Base-by-base conservation (phyloP, 768 basidiomycete species). In the Boletus vinaceobasis region DNA sequence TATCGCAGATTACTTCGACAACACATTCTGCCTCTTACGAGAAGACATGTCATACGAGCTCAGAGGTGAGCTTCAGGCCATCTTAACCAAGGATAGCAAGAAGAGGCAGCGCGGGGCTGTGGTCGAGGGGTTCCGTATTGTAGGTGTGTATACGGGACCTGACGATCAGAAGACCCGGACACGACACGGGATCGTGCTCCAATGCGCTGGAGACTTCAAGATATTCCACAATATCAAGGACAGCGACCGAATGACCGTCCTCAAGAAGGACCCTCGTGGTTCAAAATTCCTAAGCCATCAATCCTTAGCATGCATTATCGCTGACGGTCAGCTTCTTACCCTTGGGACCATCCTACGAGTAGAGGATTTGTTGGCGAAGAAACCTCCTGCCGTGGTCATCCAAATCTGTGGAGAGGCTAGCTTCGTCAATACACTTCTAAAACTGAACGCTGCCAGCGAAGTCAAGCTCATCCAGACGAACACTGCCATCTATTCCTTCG, bases 11-110 rank as follows among this genome's bases (percentile, higher is more conserved):
- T 77, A 87, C 55, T 73, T 87, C 5, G 86, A 88, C 57, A 85
- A 85, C 47, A 83, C 84, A 48, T 88, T 84, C 64, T 78, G 87
- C 9, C 72, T 88, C 17, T 65, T 86, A 10, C 70, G 87, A 4
- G 86, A 86, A 58, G 85, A 84, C 48, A 82, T 85, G 80, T 49
- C 86, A 3, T 70, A 76, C 52, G 80, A 84, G 53, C 73, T 86
- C 46, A 74, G 74, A 23, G 84, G 86, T 11, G 83, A 85, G 56
- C 59, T 85, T 11, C 74, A 77, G 53, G 70, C 78, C 10, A 73
- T 68, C 2, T 58, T 73, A 1, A 63, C 64, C 7, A 64, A 73
- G 65, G 74, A 77, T 35, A 49, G 33, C 23, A 75, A 77, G 55
- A 75, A 19, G 40, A 52, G 65, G 14, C 67, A 67, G 31, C 73